These are phyloP conservation scores for Blakeslea trispora DNA, from an alignment of 371 early-diverging fungal genomes.

Conservation along the genomic window DNA sequence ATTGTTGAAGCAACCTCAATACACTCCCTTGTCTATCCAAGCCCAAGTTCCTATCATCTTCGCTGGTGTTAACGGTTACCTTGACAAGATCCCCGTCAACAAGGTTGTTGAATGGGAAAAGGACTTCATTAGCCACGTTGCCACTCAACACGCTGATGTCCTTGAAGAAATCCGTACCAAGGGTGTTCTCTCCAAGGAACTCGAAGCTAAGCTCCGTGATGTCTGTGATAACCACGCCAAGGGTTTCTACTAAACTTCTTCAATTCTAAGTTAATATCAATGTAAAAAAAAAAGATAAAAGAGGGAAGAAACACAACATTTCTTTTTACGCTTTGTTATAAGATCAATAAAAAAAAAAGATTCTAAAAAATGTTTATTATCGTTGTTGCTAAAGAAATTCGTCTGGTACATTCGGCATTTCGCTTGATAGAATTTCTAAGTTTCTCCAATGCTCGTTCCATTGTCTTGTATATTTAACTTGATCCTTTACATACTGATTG, in stretches of 20 bases:
- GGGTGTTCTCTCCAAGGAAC: slow-evolving; percentile 58
- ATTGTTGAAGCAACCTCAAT: slow-evolving; percentile 94
- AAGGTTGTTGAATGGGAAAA: slow-evolving; percentile 90
- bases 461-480: slow-evolving; percentile 55
- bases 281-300: slow-evolving; percentile 1
- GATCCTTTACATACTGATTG: slow-evolving; percentile 61
- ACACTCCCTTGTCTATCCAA: slow-evolving; percentile 90
- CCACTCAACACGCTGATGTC: slow-evolving; percentile 80
- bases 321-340: slow-evolving; percentile 18
- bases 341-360: slow-evolving; percentile 13
- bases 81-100: slow-evolving; percentile 93
- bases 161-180: slow-evolving; percentile 86
- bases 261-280: slow-evolving; percentile 1
- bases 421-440: slow-evolving; percentile 33
- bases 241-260: slow-evolving; percentile 63
- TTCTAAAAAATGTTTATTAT: slow-evolving; percentile 32
- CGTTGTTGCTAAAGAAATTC: slow-evolving; percentile 28
- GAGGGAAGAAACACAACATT: slow-evolving; percentile 6
- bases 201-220: slow-evolving; percentile 81
- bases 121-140: slow-evolving; percentile 83
- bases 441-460: slow-evolving; percentile 62
- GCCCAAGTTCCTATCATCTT: slow-evolving; percentile 93
- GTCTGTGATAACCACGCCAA: slow-evolving; percentile 79
- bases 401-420: slow-evolving; percentile 27
- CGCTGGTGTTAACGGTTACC: slow-evolving; percentile 95